A percentile compares a stretch with the other conserved stretches of the same genome.
Conservation (phyloP, 2,329 filamentous ascomycete species). For the Pseudocercospora fuligena region DNA sequence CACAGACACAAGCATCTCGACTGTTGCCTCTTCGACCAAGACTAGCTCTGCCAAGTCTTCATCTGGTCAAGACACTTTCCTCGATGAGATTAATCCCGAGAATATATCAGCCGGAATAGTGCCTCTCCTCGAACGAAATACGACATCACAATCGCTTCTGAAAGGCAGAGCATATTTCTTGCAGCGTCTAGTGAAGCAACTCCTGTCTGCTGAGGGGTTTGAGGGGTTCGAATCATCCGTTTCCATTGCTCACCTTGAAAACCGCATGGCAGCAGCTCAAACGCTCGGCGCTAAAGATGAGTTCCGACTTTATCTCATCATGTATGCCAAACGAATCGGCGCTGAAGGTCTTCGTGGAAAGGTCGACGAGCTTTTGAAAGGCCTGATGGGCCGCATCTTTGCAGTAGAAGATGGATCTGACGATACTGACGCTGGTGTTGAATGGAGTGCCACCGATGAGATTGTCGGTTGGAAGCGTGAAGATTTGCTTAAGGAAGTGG, state of each 20-base stretch:
- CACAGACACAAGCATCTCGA: conserved; percentile 85
- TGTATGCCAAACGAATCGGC: conserved; percentile 96
- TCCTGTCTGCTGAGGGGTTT: conserved; percentile 87
- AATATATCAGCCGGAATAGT: conserved; percentile 89
- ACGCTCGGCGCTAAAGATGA: conserved; percentile 86
- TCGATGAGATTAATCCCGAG: conserved; percentile 57
- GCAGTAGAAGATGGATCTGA: conserved; percentile 58
- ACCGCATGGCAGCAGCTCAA: conserved; percentile 86
- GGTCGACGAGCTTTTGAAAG: conserved; percentile 88
- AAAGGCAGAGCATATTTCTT: conserved; percentile 91
- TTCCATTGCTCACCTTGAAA: conserved; percentile 93
- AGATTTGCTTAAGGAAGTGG: conserved; percentile 85
- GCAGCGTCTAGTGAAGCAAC: conserved; percentile 85
- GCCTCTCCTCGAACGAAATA: conserved; percentile 89
- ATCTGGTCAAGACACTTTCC: conserved; percentile 52
- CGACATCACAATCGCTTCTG: conserved; percentile 87
- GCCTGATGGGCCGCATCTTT: conserved; percentile 73
- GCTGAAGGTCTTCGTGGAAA: conserved; percentile 86
- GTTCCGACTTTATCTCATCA: conserved; percentile 91
- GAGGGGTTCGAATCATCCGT: conserved; percentile 90
- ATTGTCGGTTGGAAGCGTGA: conserved; percentile 91
- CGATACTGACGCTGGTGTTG: conserved; percentile 63
- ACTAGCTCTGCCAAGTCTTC: conserved; percentile 22
- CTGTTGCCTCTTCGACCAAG: conserved; percentile 68
- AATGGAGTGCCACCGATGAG: conserved; percentile 66